Base-by-base conservation (phyloP, 2,329 filamentous ascomycete genomes). In the Drechslerella coelobrocha region DNA sequence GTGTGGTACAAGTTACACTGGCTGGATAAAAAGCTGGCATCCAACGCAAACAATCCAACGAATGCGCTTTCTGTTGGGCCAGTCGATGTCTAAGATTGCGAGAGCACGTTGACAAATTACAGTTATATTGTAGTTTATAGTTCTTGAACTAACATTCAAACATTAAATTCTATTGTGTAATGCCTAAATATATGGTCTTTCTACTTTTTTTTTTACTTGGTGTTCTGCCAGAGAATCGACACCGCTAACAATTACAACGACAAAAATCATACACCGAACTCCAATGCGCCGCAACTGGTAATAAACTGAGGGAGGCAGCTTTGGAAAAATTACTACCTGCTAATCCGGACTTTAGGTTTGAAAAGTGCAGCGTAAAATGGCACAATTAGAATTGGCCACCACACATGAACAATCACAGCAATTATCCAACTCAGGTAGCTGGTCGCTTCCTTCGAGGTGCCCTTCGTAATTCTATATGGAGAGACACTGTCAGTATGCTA, bases 331-430 rank as follows among this genome's bases (percentile, higher is more conserved):
- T 10, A n/a, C n/a, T 51, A 27, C 21, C 27, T 37, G 17, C 57
- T 62, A 10, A 59, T 27, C n/a, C 57, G 57, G 37, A 69, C 56
- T 27, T 53, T 53, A 39, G 65, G 65, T 21, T 62, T 69, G 24
- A 69, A 69, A 10, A 69, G 48, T 26, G 53, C 59, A 34, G 65
- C 61, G 19, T 69, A 69, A 29, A 69, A 39, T 10, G 65, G 65
- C 17, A 69, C 19, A 17, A 69, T 62, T 12, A 69, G 29, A 19
- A 59, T 59, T n/a, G 59, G 52, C 65, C 65, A 69, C 65, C 65
- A 69, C 1, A 69, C 65, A 43, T 54, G 61, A 27, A 50, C 61
- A 6, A 69, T 51, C 8, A 43, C 57, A 12, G 52, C 56, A 21
- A 69, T 37, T 9, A 69, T 24, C 45, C 59, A 52, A 26, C 31